Evolutionary conservation across 768 basidiomycete species (phyloP).

Genomic region (Sporobolomyces phaffii): DNA sequence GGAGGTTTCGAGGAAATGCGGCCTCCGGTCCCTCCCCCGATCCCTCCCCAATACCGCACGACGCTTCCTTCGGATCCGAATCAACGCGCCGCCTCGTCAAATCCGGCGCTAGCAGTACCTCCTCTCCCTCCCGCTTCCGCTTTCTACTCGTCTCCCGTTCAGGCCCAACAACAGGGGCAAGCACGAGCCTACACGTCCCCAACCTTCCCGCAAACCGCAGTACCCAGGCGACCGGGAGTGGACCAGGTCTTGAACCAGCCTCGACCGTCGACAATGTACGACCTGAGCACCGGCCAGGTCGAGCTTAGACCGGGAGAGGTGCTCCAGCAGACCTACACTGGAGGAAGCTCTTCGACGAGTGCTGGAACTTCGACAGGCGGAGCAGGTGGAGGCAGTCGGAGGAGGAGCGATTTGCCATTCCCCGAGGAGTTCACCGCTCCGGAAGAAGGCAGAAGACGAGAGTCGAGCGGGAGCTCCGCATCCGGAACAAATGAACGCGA

Average conservation of each 20-base stretch:
- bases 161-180: constrained; percentile 27
- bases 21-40: background rate
- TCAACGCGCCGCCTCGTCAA: background rate
- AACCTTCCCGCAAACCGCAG: background rate
- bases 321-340: constrained; percentile 1
- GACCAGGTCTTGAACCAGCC: constrained; percentile 9
- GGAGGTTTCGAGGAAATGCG: background rate
- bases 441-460: background rate
- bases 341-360: background rate
- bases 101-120: background rate
- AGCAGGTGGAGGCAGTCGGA: background rate
- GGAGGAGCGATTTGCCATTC: background rate
- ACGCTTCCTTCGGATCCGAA: background rate
- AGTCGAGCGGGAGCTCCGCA: constrained; percentile 3
- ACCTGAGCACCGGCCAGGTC: constrained; percentile 4
- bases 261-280: constrained; percentile 21
- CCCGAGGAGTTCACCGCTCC: background rate
- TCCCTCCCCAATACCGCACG: constrained; percentile 7
- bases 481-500: background rate
- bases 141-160: constrained; percentile 28
- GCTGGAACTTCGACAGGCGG: too few species aligned
- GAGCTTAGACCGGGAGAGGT: constrained; percentile 8
- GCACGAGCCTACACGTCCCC: background rate
- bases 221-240: background rate
- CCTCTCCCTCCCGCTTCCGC: constrained; percentile 15